Conservation (phyloP, 2,329 filamentous ascomycete species). For the Fusarium sp. region DNA sequence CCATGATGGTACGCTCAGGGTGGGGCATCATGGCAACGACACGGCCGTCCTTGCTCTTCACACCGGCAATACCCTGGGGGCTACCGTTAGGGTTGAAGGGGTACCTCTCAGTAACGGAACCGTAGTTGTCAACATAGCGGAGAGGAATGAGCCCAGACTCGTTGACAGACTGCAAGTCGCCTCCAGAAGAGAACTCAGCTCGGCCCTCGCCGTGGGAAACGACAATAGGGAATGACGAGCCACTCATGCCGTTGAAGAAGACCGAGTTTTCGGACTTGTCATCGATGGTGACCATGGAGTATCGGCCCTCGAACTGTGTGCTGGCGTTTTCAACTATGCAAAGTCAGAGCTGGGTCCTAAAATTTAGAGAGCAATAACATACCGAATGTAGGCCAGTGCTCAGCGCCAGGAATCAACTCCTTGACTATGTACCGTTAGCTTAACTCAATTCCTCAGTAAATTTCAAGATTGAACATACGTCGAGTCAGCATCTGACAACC, state of each 20-base stretch:
- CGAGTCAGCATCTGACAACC: slow-evolving; percentile 95
- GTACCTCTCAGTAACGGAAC: slow-evolving; percentile 81
- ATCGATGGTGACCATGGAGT: slow-evolving; percentile 43
- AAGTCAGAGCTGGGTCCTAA: slow-evolving; percentile 5
- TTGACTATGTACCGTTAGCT: slow-evolving; percentile 33
- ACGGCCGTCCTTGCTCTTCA: slow-evolving; percentile 79
- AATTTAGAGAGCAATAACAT: slow-evolving; percentile 4
- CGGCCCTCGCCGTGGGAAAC: slow-evolving; percentile 69
- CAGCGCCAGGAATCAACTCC: slow-evolving; percentile 44
- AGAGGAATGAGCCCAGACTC: slow-evolving; percentile 78
- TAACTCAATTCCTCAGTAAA: neutral
- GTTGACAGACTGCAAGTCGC: slow-evolving; percentile 65
- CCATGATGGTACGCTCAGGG: slow-evolving; percentile 88
- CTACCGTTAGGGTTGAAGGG: slow-evolving; percentile 90
- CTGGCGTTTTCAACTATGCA: slow-evolving; percentile 73
- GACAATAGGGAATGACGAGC: slow-evolving; percentile 45
- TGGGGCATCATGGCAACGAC: slow-evolving; percentile 94
- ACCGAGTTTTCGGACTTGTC: slow-evolving; percentile 43
- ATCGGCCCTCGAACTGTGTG: slow-evolving; percentile 46
- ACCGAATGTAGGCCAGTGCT: slow-evolving; percentile 69
- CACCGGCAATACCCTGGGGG: slow-evolving; percentile 82
- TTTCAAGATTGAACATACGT: slow-evolving; percentile 27
- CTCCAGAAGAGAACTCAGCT: slow-evolving; percentile 72
- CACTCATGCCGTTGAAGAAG: slow-evolving; percentile 44
- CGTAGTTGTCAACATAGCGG: slow-evolving; percentile 84